Conservation (phyloP, 768 basidiomycete species). For the Boletus reticulatus region DNA sequence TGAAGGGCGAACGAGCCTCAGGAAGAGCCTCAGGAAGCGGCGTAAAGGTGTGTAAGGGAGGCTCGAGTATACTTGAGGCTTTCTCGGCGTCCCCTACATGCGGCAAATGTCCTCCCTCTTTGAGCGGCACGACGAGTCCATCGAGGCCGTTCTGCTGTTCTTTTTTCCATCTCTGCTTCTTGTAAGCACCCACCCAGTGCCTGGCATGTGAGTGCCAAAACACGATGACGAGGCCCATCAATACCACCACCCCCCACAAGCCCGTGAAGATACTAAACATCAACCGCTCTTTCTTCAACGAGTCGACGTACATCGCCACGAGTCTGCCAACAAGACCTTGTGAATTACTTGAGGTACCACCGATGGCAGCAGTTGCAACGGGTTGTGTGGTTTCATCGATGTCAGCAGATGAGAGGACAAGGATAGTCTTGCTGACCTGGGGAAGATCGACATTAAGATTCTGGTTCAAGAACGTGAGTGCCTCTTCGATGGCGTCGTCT, state of each 20-base stretch:
- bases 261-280: slow-evolving; percentile 83
- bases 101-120: slow-evolving; percentile 13
- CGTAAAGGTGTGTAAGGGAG: slow-evolving; percentile 45
- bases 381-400: slow-evolving; percentile 77
- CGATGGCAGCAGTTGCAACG: slow-evolving; percentile 81
- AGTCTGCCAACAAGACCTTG: slow-evolving; percentile 70
- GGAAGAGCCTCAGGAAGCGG: too few species aligned
- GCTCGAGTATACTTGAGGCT: slow-evolving; percentile 15
- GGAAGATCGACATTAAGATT: slow-evolving; percentile 83
- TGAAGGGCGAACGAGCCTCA: slow-evolving; percentile 30
- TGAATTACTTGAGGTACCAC: slow-evolving; percentile 48
- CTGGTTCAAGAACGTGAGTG: slow-evolving; percentile 87
- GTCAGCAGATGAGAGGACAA: slow-evolving; percentile 70
- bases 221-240: slow-evolving; percentile 72
- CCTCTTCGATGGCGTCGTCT: slow-evolving; percentile 83
- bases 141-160: slow-evolving; percentile 53
- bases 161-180: slow-evolving; percentile 47
- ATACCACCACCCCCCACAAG: slow-evolving; percentile 79
- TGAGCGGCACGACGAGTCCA: slow-evolving; percentile 34
- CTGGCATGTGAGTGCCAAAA: slow-evolving; percentile 70
- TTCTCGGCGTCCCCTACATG: slow-evolving; percentile 25
- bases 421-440: slow-evolving; percentile 66
- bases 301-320: slow-evolving; percentile 66
- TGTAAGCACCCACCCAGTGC: slow-evolving; percentile 43
- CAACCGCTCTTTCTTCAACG: slow-evolving; percentile 76